Evolutionary conservation across 257 asterid genomes (phyloP), one percentile per base, ranked within the genome.

Genomic region (Fraxinus pennsylvanica): DNA sequence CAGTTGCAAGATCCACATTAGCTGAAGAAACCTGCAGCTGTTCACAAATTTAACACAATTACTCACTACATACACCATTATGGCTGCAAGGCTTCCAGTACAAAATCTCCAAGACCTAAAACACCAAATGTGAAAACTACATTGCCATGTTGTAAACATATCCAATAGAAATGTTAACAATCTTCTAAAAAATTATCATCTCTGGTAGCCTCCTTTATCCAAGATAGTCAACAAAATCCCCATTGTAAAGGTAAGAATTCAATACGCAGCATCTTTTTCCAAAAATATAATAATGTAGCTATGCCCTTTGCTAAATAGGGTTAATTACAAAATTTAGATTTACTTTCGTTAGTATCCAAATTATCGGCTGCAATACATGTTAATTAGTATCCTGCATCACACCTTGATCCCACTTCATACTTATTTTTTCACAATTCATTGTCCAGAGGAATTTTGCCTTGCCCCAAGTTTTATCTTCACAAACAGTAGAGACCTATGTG

Each of bases 1-100:
- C 98, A 19, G 97, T 92, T 0, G 94, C 88, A 75, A 92, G 97
- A 87, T 96, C 90, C 61, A 96, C 99, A 82, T 87, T 93, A 71
- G 99, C 99, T 61, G 93, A 89, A 80, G 97, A 90, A 57, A 96
- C 99, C 83, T 87, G 97, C 36, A 97, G 94, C 99, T 96, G 93
- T 82, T 80, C 81, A 82, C 25, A 71, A 77, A 68, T 35, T 52
- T 43, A 68, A 76, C 25, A 80, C 71, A 36, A 79, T 65, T 41
- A 61, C 74, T 17, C 12, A 75, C 80, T 74, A 82, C 67, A 50
- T 73, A 63, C 66, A 69, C 45, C 25, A 32, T 33, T 72, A 6
- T 19, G 66, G 32, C 74, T 41, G 52, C 30, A 77, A 67, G 38
- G 9, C 1, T 21, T 71, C 70, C 69, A 47, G 71, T 39, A 73